These are phyloP conservation scores for Thalassiosira exigua DNA, from an alignment of 352 stramenopile genomes.

Conservation along the genomic window DNA sequence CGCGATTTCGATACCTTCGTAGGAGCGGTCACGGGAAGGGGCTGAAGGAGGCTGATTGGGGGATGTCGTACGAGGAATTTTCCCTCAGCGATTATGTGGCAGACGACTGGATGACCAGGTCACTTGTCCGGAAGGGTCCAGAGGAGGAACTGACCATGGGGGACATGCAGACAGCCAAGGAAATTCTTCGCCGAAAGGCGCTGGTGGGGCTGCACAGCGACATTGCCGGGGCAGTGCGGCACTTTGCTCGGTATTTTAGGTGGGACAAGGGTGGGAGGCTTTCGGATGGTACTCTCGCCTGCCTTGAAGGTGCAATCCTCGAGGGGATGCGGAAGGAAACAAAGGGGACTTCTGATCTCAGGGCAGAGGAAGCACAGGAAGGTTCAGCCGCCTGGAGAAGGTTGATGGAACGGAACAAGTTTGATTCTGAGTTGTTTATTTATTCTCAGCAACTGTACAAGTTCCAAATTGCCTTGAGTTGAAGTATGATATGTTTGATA, in stretches of 20 bases:
- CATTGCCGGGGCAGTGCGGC: conserved; percentile 22
- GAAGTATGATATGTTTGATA: neutral
- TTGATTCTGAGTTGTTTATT: conserved; percentile 44
- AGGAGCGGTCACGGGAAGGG: neutral
- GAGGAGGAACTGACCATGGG: conserved; percentile 26
- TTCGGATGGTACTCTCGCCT: conserved; percentile 10
- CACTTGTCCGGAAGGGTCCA: conserved; percentile 19
- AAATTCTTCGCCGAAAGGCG: conserved; percentile 53
- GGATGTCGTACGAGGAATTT: conserved; percentile 48
- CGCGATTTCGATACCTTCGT: conserved; percentile 33
- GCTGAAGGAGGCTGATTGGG: neutral
- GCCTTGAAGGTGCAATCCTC: conserved; percentile 26
- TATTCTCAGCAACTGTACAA: conserved; percentile 45
- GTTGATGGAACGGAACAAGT: conserved; percentile 43
- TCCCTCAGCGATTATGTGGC: conserved; percentile 36
- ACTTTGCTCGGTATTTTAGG: conserved; percentile 52
- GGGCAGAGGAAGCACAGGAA: conserved; percentile 23
- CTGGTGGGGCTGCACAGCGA: conserved; percentile 51
- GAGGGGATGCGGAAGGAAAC: conserved; percentile 31
- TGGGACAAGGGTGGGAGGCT: conserved; percentile 36
- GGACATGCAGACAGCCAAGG: conserved; percentile 56
- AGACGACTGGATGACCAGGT: conserved; percentile 52
- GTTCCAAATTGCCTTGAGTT: conserved; percentile 45
- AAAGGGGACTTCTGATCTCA: conserved; percentile 1
- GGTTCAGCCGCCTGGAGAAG: conserved; percentile 15